Conservation (phyloP, 257 asterid species). For the Knoxia roxburghii region DNA sequence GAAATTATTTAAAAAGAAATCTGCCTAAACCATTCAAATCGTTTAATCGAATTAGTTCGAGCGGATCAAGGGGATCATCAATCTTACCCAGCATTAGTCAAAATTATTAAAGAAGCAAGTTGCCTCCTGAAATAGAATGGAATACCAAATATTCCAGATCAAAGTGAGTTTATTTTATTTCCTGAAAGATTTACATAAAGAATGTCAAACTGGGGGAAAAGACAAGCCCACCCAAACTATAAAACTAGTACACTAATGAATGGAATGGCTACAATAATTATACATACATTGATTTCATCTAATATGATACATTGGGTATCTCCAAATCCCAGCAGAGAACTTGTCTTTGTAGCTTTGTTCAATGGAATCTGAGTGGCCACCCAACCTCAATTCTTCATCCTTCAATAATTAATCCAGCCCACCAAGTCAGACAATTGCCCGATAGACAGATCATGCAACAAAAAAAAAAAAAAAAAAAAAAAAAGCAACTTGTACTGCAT, state of each 20-base stretch:
- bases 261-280: background rate
- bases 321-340: background rate
- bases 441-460: background rate
- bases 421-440: background rate
- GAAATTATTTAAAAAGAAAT: too few relatives aligned
- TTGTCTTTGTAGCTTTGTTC: slow-evolving; percentile 7
- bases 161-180: too few relatives aligned
- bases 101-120: too few relatives aligned
- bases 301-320: background rate
- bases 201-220: background rate
- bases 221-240: background rate
- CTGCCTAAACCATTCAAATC: too few relatives aligned
- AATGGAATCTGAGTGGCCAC: slow-evolving; percentile 17
- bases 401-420: background rate
- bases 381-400: slow-evolving; percentile 9
- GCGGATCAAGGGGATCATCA: too few relatives aligned
- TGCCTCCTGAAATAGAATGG: too few relatives aligned
- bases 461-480: too few relatives aligned
- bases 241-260: background rate
- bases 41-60: too few relatives aligned
- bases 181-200: slow-evolving; percentile 12
- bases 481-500: background rate
- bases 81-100: too few relatives aligned
- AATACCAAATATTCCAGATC: too few relatives aligned
- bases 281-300: background rate